phyloP scores from a whole-genome alignment of 1,284 basidiomycete genomes.

The Ustilago xerochloae region DNA sequence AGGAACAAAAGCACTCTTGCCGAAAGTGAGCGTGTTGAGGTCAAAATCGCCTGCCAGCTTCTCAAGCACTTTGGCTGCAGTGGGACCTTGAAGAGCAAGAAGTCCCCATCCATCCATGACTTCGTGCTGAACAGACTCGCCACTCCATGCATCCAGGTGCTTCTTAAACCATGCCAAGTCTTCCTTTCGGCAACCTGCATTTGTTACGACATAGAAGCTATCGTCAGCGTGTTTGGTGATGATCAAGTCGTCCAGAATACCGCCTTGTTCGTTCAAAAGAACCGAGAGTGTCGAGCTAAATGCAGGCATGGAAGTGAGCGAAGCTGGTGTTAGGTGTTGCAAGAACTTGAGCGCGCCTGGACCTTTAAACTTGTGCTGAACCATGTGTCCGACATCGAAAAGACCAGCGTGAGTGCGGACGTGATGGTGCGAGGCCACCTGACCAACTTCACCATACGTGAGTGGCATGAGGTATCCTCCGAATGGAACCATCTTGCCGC shows the following conservation, averaged over 20 bases:
- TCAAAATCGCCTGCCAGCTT: conserved; percentile 72
- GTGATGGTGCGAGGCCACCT: conserved; percentile 88
- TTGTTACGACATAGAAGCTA: conserved; percentile 93
- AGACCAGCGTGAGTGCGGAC: conserved; percentile 85
- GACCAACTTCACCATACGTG: conserved; percentile 75
- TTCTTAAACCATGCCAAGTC: conserved; percentile 82
- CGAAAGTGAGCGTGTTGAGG: conserved; percentile 70
- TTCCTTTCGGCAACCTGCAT: conserved; percentile 85
- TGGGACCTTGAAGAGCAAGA: conserved; percentile 90
- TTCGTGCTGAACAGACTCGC: conserved; percentile 79
- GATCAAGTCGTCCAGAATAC: conserved; percentile 90
- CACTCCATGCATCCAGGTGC: conserved; percentile 72
- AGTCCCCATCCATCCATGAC: conserved; percentile 87
- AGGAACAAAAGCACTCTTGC: conserved; percentile 58
- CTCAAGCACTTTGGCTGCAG: conserved; percentile 82
- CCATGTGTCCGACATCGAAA: conserved; percentile 99
- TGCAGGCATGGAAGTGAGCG: conserved; percentile 77
- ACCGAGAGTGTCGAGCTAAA: conserved; percentile 81
- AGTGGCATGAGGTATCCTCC: conserved; percentile 96
- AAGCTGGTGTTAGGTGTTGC: conserved; percentile 75
- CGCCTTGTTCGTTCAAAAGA: conserved; percentile 85
- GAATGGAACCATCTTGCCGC: conserved; percentile 96
- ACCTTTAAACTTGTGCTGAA: conserved; percentile 69
- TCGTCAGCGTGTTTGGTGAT: conserved; percentile 70
- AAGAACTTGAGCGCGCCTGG: conserved; percentile 76